These are phyloP conservation scores for Ascochyta viciae-villosae DNA, from an alignment of 2,329 filamentous ascomycete species.

Conservation along the genomic window DNA sequence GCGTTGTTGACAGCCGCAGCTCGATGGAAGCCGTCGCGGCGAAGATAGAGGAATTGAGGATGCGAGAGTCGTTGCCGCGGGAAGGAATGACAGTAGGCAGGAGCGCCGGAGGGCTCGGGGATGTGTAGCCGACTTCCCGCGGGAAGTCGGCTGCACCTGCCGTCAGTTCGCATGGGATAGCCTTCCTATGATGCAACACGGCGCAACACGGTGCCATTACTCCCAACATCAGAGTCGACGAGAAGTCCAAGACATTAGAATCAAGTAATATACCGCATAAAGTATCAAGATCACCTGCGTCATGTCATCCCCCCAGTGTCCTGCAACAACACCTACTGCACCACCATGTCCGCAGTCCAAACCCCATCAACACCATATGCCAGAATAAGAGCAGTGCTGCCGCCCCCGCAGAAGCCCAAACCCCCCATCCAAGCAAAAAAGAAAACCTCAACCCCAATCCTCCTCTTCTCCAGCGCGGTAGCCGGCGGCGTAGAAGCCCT, in stretches of 20 bases:
- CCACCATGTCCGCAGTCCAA: constrained; percentile 1
- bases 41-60: neutral
- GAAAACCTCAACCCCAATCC: constrained; percentile 32
- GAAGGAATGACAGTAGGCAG: neutral
- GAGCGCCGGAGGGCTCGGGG: neutral
- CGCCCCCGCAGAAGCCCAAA: neutral
- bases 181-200: neutral
- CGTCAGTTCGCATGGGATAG: neutral
- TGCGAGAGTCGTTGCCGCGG: constrained; percentile 6
- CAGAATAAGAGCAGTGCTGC: neutral
- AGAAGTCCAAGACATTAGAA: neutral
- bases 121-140: neutral
- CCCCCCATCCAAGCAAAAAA: neutral
- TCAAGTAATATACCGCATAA: neutral
- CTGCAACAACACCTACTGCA: neutral
- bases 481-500: constrained; percentile 63
- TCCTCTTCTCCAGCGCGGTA: constrained; percentile 58
- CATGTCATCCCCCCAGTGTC: neutral
- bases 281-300: neutral
- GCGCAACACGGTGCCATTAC: neutral
- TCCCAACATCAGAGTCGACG: neutral
- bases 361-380: neutral
- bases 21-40: neutral
- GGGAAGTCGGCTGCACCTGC: neutral
- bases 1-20: neutral